Percentiles rank a stretch among this genome's conserved stretches.
These are phyloP conservation scores for Boletus eberwhitei DNA, from an alignment of 768 basidiomycete species.

Conservation along the genomic window DNA sequence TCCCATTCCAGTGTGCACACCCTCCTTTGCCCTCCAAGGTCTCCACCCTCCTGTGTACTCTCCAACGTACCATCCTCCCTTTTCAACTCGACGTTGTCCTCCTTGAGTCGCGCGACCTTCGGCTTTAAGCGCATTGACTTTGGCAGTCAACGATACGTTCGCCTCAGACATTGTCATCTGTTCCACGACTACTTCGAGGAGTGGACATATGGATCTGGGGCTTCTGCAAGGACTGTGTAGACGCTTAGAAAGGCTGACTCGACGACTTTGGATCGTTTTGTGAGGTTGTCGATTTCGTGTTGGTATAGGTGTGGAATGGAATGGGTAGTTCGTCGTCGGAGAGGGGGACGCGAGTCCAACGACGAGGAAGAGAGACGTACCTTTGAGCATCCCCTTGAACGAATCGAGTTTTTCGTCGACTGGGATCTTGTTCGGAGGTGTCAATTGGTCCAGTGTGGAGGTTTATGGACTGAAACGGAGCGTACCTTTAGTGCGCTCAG, in stretches of 20 bases:
- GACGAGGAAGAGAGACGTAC: slow-evolving; percentile 37
- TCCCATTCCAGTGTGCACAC: slow-evolving; percentile 9
- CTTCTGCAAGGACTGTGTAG: slow-evolving; percentile 95
- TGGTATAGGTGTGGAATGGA: slow-evolving; percentile 78
- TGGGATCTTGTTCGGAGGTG: slow-evolving; percentile 67
- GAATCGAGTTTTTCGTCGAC: slow-evolving; percentile 84
- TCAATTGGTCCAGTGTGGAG: not conserved
- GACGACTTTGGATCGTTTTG: slow-evolving; percentile 84
- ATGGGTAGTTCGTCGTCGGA: not conserved
- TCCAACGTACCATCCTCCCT: slow-evolving; percentile 67
- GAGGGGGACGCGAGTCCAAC: not conserved
- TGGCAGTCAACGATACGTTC: slow-evolving; percentile 40
- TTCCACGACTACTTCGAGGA: slow-evolving; percentile 93
- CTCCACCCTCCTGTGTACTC: slow-evolving; percentile 69
- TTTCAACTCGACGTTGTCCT: slow-evolving; percentile 81
- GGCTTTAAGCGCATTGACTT: slow-evolving; percentile 70
- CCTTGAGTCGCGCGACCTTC: slow-evolving; percentile 74
- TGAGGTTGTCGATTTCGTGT: slow-evolving; percentile 92
- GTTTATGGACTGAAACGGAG: too few species aligned
- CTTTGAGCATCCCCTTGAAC: slow-evolving; percentile 89
- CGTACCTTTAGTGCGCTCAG: slow-evolving; percentile 92
- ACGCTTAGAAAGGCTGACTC: slow-evolving; percentile 96
- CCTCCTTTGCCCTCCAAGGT: slow-evolving; percentile 81
- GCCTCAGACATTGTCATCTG: slow-evolving; percentile 77
- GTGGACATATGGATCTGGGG: slow-evolving; percentile 95